Conservation (phyloP, 352 stramenopile genomes). For the Globisporangium recalcitrans region DNA sequence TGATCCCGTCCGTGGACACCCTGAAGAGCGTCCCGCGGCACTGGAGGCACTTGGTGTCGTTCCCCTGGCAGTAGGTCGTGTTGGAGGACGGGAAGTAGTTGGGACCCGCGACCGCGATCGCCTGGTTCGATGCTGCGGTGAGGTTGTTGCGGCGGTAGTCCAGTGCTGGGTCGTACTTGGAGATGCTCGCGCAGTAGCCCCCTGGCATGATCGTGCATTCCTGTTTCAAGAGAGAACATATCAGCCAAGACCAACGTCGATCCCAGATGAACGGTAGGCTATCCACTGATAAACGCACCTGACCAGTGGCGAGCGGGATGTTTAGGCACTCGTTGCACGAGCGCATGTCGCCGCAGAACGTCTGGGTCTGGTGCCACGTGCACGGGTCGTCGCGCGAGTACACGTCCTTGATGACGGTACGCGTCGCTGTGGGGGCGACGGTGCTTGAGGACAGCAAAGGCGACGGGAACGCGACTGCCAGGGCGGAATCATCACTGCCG, state of each 20-base stretch:
- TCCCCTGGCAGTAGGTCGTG: constrained; percentile 45
- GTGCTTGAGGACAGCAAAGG: neutral
- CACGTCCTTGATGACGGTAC: constrained; percentile 27
- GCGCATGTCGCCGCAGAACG: constrained; percentile 23
- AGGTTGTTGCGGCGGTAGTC: constrained; percentile 30
- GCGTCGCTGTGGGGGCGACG: neutral
- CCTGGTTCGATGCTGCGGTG: neutral
- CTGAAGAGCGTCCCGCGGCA: constrained; percentile 24
- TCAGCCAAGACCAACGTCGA: too few species aligned
- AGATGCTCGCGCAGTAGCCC: constrained; percentile 54
- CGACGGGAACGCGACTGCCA: constrained; percentile 18
- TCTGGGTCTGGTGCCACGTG: constrained; percentile 45
- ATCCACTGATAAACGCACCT: neutral
- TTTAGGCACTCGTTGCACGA: constrained; percentile 41
- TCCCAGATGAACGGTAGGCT: too few species aligned
- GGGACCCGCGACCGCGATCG: constrained; percentile 15
- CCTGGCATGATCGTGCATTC: constrained; percentile 49
- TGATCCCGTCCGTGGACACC: constrained; percentile 21
- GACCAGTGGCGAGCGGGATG: constrained; percentile 4
- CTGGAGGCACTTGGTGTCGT: constrained; percentile 28
- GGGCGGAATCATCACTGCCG: neutral
- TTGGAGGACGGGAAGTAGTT: constrained; percentile 55
- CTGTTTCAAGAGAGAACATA: too few species aligned
- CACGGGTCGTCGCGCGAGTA: constrained; percentile 33
- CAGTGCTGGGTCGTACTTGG: constrained; percentile 28